Evolutionary conservation across 2,329 filamentous ascomycete genomes (phyloP).

Genomic region (Exophiala viscosa): DNA sequence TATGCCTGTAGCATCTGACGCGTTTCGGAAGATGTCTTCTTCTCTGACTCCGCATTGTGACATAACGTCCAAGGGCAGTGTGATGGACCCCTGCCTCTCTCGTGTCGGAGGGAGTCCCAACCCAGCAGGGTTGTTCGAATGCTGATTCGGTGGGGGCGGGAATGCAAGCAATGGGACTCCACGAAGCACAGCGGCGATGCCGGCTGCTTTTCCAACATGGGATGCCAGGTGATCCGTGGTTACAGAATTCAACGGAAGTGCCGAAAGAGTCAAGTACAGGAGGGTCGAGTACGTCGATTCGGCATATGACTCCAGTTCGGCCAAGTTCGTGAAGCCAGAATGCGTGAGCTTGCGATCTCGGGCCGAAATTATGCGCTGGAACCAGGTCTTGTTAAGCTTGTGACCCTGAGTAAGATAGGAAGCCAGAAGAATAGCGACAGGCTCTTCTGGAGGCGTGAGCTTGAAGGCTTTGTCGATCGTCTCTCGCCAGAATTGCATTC

Average conservation of each 20-base stretch:
- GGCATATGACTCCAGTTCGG: slow-evolving; percentile 77
- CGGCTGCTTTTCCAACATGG: slow-evolving; percentile 90
- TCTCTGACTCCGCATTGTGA: slow-evolving; percentile 74
- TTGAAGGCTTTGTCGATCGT: slow-evolving; percentile 73
- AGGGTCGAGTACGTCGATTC: slow-evolving; percentile 94
- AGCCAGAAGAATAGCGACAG: slow-evolving; percentile 79
- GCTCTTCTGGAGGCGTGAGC: slow-evolving; percentile 78
- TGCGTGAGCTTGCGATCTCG: slow-evolving; percentile 81
- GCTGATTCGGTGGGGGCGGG: slow-evolving; percentile 58
- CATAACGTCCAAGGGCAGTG: slow-evolving; percentile 87
- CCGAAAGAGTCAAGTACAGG: slow-evolving; percentile 79
- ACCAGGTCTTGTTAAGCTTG: slow-evolving; percentile 66
- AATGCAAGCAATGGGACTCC: slow-evolving; percentile 87
- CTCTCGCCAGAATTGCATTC: slow-evolving; percentile 94
- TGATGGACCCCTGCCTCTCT: slow-evolving; percentile 60
- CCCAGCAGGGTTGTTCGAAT: slow-evolving; percentile 46
- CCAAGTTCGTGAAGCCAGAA: slow-evolving; percentile 70
- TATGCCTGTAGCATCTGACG: slow-evolving; percentile 72
- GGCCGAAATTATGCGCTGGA: slow-evolving; percentile 72
- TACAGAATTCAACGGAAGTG: slow-evolving; percentile 73
- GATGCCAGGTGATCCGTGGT: slow-evolving; percentile 89
- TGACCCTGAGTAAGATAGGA: slow-evolving; percentile 58
- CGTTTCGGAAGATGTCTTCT: slow-evolving; percentile 81
- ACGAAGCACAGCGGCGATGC: slow-evolving; percentile 80
- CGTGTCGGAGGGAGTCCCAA: slow-evolving; percentile 39